Conservation (phyloP, 495 filamentous ascomycete genomes). For the Penicillium subrubescens region DNA sequence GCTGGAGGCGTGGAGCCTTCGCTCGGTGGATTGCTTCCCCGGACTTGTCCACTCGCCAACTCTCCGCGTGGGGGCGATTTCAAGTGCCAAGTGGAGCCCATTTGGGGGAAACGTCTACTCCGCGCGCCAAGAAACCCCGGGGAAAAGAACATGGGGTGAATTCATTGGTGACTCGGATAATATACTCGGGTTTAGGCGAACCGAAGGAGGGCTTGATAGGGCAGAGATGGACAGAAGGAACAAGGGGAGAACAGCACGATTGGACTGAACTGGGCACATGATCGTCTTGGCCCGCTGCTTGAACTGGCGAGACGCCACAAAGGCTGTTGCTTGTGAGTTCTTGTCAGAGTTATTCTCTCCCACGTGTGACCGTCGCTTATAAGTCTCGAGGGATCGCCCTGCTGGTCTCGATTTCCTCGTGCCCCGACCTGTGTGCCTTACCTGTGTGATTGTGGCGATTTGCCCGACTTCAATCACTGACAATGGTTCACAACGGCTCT, state of each 20-base stretch:
- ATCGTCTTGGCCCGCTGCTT: neutral
- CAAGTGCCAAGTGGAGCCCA: neutral
- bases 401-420: neutral
- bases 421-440: neutral
- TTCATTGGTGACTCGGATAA: conserved; percentile 13
- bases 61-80: conserved; percentile 3
- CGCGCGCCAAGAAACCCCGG: conserved; percentile 20
- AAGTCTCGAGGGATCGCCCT: neutral
- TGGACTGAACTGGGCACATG: neutral
- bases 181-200: neutral
- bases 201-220: neutral
- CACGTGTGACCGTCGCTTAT: neutral
- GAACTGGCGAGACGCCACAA: neutral
- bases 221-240: neutral
- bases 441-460: neutral
- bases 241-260: neutral
- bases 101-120: neutral
- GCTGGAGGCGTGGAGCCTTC: neutral
- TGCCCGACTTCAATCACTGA: neutral
- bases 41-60: conserved; percentile 9
- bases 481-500: conserved; percentile 14
- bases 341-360: neutral
- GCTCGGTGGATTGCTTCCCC: conserved; percentile 26
- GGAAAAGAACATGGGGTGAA: neutral
- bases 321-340: neutral